Conservation (phyloP, 2,329 filamentous ascomycete species). For the Spiromastix sp. region DNA sequence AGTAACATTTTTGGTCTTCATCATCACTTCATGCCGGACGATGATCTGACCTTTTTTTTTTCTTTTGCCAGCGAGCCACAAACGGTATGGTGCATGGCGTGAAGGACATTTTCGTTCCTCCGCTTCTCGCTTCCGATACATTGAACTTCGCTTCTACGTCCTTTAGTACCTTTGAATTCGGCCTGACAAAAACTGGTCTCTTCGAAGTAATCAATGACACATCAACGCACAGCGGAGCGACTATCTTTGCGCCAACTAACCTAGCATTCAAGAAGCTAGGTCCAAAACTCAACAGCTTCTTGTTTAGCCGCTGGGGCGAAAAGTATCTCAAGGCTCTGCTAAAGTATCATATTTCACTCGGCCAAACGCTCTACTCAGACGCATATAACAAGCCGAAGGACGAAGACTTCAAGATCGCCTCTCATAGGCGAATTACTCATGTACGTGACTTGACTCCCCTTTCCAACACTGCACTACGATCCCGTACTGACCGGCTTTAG, state of each 20-base stretch:
- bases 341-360: constrained; percentile 65
- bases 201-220: constrained; percentile 48
- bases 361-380: constrained; percentile 74
- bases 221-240: constrained; percentile 52
- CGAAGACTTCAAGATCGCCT: constrained; percentile 14
- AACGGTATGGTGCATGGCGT: constrained; percentile 78
- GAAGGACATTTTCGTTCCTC: constrained; percentile 65
- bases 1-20: constrained; percentile 9
- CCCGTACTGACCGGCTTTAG: too few relatives aligned
- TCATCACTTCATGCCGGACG: background rate
- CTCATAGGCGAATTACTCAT: too few relatives aligned
- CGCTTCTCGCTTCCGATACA: constrained; percentile 53
- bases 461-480: too few relatives aligned
- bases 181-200: constrained; percentile 63
- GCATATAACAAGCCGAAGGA: constrained; percentile 52
- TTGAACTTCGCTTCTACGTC: constrained; percentile 55
- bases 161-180: constrained; percentile 72
- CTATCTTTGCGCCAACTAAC: constrained; percentile 74
- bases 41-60: background rate
- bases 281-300: constrained; percentile 63
- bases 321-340: constrained; percentile 70
- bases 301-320: constrained; percentile 66
- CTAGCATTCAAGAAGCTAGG: constrained; percentile 68
- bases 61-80: constrained; percentile 46
- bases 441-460: too few relatives aligned